phyloP scores from a whole-genome alignment of 768 basidiomycete species.

The Pleurotus giganteus region DNA sequence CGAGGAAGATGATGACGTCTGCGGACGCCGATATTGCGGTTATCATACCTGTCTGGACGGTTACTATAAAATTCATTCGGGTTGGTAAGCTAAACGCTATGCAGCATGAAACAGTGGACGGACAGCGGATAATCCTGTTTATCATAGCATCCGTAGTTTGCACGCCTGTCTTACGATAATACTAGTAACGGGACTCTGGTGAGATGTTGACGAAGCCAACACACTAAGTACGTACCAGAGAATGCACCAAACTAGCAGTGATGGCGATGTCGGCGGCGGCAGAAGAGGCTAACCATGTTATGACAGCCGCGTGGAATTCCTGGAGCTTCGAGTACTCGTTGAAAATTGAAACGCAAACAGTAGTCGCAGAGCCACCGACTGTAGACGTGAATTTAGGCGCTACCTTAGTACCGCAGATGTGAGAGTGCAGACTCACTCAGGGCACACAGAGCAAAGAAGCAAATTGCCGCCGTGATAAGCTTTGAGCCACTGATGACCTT shows the following conservation, averaged over 20 bases:
- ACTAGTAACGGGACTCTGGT: background rate
- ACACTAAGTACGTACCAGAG: background rate
- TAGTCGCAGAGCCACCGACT: slow-evolving; percentile 4
- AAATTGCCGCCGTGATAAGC: background rate
- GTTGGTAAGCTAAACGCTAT: too few relatives aligned
- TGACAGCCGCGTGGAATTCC: background rate
- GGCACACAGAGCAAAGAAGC: background rate
- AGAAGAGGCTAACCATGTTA: slow-evolving; percentile 3
- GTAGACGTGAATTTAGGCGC: background rate
- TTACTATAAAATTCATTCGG: slow-evolving; percentile 6
- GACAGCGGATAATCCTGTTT: slow-evolving; percentile 4
- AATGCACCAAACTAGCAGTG: background rate
- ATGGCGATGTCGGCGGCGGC: slow-evolving; percentile 1
- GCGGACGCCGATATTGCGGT: slow-evolving; percentile 2
- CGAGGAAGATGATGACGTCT: slow-evolving; percentile 6
- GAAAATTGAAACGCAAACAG: background rate
- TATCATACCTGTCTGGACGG: slow-evolving; percentile 9
- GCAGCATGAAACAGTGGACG: background rate
- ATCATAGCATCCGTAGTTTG: slow-evolving; percentile 2
- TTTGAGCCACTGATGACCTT: slow-evolving; percentile 1
- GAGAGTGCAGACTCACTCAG: background rate
- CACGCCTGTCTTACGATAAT: slow-evolving; percentile 5
- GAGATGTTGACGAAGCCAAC: background rate
- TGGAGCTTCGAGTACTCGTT: background rate
- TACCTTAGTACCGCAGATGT: background rate